phyloP scores from a whole-genome alignment of 306 rosid species.

The Medicago arabica region DNA sequence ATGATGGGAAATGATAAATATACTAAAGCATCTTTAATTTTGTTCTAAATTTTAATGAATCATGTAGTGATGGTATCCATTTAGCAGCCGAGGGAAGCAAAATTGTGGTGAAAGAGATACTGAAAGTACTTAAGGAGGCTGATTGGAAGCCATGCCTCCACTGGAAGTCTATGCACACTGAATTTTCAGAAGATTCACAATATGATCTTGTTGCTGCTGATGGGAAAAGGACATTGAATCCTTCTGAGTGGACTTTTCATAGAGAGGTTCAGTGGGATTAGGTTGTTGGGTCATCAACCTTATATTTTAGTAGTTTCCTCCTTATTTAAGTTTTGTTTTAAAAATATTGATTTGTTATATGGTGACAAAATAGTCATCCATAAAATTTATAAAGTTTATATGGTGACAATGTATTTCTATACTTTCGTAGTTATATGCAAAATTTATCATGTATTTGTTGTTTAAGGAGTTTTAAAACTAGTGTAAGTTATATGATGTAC shows the following conservation, averaged over 20 bases:
- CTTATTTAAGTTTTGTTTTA: neutral
- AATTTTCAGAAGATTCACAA: constrained; percentile 80
- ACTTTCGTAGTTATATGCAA: constrained; percentile 14
- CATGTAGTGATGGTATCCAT: constrained; percentile 88
- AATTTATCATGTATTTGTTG: neutral
- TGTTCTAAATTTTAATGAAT: neutral
- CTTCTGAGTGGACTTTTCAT: constrained; percentile 84
- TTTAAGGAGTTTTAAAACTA: neutral
- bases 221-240: constrained; percentile 73
- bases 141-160: constrained; percentile 90
- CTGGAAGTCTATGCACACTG: constrained; percentile 84
- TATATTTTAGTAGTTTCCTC: neutral
- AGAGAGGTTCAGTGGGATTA: constrained; percentile 81
- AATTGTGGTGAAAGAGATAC: constrained; percentile 78
- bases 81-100: constrained; percentile 92
- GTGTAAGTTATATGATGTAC: constrained; percentile 31
- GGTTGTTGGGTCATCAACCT: constrained; percentile 18
- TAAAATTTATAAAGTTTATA: too few relatives aligned
- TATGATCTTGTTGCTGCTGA: constrained; percentile 90
- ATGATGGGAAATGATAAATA: constrained; percentile 7
- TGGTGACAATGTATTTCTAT: constrained; percentile 17
- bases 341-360: constrained; percentile 34
- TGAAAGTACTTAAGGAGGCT: constrained; percentile 75
- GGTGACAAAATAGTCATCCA: constrained; percentile 32
- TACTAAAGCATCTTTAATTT: neutral